Evolutionary conservation across 1,139 yeast species (phyloP).

Genomic region (Kodamaea fungicola): DNA sequence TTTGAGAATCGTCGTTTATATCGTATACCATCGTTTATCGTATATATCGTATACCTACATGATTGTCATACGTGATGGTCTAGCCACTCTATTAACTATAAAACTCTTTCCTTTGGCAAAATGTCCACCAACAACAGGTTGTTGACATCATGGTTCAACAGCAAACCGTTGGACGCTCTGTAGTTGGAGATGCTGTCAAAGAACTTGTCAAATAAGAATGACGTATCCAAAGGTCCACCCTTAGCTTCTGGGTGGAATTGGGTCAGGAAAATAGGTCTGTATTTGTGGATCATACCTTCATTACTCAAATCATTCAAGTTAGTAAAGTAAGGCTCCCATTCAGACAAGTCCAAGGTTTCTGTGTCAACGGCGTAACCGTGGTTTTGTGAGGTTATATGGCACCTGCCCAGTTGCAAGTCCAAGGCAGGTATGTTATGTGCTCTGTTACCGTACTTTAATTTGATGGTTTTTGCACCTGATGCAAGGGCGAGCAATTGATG

Average conservation of each 20-base stretch:
- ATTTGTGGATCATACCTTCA: conserved; percentile 91
- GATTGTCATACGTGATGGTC: not conserved
- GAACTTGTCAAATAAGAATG: conserved; percentile 86
- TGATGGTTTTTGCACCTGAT: conserved; percentile 86
- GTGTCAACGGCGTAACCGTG: conserved; percentile 98
- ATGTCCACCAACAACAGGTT: conserved; percentile 70
- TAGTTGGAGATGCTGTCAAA: conserved; percentile 64
- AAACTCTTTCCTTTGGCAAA: conserved; percentile 81
- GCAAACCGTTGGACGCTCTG: conserved; percentile 43
- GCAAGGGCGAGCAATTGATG: conserved; percentile 95
- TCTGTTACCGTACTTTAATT: conserved; percentile 95
- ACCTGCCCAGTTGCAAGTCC: conserved; percentile 83
- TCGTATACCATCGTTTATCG: not conserved
- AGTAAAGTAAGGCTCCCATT: conserved; percentile 82
- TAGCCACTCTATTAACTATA: conserved; percentile 14
- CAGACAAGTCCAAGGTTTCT: conserved; percentile 58
- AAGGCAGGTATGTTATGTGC: conserved; percentile 97
- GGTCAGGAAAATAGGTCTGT: conserved; percentile 87
- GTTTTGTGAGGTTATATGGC: conserved; percentile 97
- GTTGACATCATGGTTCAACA: conserved; percentile 38
- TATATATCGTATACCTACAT: not conserved
- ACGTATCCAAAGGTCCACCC: conserved; percentile 96
- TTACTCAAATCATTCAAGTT: conserved; percentile 93
- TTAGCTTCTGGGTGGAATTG: conserved; percentile 99
- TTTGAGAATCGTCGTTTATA: not conserved